phyloP scores from a whole-genome alignment of 345 rosid genomes.

The Lumnitzera littorea region DNA sequence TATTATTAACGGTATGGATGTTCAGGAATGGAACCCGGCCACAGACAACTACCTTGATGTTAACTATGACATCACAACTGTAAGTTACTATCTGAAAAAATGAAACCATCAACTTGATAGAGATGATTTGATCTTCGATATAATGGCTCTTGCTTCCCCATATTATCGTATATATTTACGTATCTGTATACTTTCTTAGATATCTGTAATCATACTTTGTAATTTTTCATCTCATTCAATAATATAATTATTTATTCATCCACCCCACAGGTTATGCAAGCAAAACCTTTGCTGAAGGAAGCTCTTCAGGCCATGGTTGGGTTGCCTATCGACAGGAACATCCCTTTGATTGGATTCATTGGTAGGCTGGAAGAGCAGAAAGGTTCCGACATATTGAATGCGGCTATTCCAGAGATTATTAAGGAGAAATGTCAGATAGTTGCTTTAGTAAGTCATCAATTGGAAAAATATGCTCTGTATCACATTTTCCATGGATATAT shows the following conservation, averaged over 20 bases:
- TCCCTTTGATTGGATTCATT: conserved; percentile 88
- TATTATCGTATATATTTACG: too few relatives aligned
- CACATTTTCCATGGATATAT: not conserved
- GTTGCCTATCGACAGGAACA: conserved; percentile 69
- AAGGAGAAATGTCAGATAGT: conserved; percentile 64
- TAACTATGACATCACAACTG: conserved; percentile 65
- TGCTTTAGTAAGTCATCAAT: conserved; percentile 49
- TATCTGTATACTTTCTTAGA: too few relatives aligned
- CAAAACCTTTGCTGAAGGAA: conserved; percentile 88
- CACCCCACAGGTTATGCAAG: conserved; percentile 49
- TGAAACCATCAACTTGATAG: not conserved
- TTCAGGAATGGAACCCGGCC: conserved; percentile 92
- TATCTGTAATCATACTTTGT: too few relatives aligned
- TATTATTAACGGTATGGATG: conserved; percentile 87
- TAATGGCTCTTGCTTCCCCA: not conserved
- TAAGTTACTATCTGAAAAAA: conserved; percentile 25
- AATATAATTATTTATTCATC: too few relatives aligned
- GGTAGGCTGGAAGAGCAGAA: conserved; percentile 97
- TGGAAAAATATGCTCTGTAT: not conserved
- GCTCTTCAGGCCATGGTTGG: conserved; percentile 89
- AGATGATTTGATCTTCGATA: not conserved
- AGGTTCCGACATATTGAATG: conserved; percentile 86
- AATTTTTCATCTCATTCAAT: too few relatives aligned
- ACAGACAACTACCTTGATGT: conserved; percentile 63
- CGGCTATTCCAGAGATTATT: conserved; percentile 55